Percentiles rank a stretch among this genome's conserved stretches.
phyloP scores from a whole-genome alignment of 768 basidiomycete species.

The Rhizopogon roseolus region DNA sequence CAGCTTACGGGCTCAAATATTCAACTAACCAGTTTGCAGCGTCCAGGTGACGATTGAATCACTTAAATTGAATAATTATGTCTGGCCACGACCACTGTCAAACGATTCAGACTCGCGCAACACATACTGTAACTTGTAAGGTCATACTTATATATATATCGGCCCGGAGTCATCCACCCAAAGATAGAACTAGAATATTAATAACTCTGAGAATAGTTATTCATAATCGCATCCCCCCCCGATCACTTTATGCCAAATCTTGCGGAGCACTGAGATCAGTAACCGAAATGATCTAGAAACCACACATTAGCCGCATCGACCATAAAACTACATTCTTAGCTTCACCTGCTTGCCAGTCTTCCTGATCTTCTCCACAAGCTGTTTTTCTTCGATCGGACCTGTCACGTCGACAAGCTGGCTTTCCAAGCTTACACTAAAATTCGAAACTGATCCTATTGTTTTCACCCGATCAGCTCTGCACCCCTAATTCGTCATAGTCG shows the following conservation, averaged over 20 bases:
- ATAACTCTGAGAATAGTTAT: neutral
- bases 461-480: neutral
- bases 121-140: no score
- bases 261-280: constrained; percentile 9
- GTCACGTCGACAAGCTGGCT: constrained; percentile 71
- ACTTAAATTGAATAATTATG: no score
- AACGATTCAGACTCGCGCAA: no score
- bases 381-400: constrained; percentile 56
- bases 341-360: constrained; percentile 90
- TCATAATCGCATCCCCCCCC: neutral
- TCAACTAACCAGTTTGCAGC: no score
- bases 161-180: no score
- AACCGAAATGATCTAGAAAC: constrained; percentile 41
- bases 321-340: neutral
- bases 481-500: constrained; percentile 1
- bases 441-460: constrained; percentile 12
- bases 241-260: neutral
- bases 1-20: no score
- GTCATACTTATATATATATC: no score
- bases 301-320: neutral
- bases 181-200: neutral
- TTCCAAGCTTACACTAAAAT: constrained; percentile 59
- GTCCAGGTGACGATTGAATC: no score
- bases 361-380: constrained; percentile 67
- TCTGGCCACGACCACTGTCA: no score